Conservation (phyloP, 1,284 basidiomycete genomes). For the Cyathus olla region DNA sequence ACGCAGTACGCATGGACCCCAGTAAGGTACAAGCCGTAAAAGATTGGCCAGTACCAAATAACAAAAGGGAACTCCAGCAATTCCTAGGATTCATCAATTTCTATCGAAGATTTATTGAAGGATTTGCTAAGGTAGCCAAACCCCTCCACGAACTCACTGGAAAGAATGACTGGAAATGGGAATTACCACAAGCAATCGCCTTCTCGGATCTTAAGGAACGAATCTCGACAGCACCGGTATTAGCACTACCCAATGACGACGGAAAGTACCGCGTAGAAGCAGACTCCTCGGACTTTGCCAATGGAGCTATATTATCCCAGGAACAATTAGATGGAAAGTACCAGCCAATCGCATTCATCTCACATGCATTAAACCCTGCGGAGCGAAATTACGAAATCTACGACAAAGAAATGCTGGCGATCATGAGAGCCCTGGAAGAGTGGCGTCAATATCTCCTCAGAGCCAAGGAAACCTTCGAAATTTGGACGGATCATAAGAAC, state of each 20-base stretch:
- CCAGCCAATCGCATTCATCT: constrained; percentile 11
- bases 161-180: background rate
- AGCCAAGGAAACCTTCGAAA: constrained; percentile 12
- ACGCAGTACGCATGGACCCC: constrained; percentile 35
- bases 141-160: background rate
- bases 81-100: constrained; percentile 29
- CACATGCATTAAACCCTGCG: constrained; percentile 2
- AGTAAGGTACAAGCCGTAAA: too few species aligned
- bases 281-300: constrained; percentile 10
- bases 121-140: background rate
- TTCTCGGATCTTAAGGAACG: background rate
- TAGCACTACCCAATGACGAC: background rate
- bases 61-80: constrained; percentile 4
- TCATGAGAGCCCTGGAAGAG: constrained; percentile 24
- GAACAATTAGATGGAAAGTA: constrained; percentile 3
- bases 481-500: constrained; percentile 42
- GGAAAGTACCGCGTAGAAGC: constrained; percentile 6
- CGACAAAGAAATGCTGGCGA: constrained; percentile 32
- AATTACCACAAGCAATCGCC: background rate
- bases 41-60: too few species aligned
- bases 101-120: background rate
- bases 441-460: constrained; percentile 44
- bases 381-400: constrained; percentile 22
- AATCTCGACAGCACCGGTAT: background rate
- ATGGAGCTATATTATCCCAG: constrained; percentile 8